Conservation (phyloP, 2,329 filamentous ascomycete genomes). For the Tympanopsis confertula region DNA sequence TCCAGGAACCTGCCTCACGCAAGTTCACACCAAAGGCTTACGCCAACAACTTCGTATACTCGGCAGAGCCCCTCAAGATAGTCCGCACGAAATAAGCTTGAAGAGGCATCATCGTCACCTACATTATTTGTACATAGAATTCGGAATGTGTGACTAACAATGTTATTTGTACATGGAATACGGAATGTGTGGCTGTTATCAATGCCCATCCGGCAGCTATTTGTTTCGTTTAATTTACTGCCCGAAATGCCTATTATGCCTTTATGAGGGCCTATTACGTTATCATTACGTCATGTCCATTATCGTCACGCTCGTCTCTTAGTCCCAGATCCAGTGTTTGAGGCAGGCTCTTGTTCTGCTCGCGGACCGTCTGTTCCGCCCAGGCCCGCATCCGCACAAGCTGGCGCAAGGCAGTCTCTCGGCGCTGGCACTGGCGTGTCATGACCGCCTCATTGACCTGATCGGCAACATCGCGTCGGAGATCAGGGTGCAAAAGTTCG, state of each 20-base stretch:
- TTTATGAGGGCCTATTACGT: constrained; percentile 29
- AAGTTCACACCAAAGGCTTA: constrained; percentile 89
- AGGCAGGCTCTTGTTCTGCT: constrained; percentile 25
- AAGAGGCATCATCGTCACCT: too few relatives aligned
- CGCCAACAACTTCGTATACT: constrained; percentile 89
- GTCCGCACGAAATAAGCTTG: constrained; percentile 70
- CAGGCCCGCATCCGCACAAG: constrained; percentile 75
- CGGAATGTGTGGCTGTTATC: too few relatives aligned
- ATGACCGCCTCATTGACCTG: constrained; percentile 84
- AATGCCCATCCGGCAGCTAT: too few relatives aligned
- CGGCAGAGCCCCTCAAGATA: constrained; percentile 74
- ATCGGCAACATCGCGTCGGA: constrained; percentile 74
- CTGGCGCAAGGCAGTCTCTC: constrained; percentile 71
- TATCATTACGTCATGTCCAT: constrained; percentile 10
- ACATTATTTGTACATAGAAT: constrained; percentile 17
- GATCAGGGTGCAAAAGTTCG: constrained; percentile 64
- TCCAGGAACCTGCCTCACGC: constrained; percentile 88
- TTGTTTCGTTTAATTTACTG: too few relatives aligned
- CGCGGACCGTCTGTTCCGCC: constrained; percentile 58
- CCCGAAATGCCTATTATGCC: too few relatives aligned
- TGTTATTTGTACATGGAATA: not conserved
- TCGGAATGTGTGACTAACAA: too few relatives aligned
- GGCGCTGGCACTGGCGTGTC: constrained; percentile 55
- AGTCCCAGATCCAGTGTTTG: constrained; percentile 25
- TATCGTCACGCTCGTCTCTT: constrained; percentile 13